Percentiles rank a stretch among this genome's conserved stretches.
phyloP scores from a whole-genome alignment of 2,329 filamentous ascomycete genomes.

The Leptographium procerum region DNA sequence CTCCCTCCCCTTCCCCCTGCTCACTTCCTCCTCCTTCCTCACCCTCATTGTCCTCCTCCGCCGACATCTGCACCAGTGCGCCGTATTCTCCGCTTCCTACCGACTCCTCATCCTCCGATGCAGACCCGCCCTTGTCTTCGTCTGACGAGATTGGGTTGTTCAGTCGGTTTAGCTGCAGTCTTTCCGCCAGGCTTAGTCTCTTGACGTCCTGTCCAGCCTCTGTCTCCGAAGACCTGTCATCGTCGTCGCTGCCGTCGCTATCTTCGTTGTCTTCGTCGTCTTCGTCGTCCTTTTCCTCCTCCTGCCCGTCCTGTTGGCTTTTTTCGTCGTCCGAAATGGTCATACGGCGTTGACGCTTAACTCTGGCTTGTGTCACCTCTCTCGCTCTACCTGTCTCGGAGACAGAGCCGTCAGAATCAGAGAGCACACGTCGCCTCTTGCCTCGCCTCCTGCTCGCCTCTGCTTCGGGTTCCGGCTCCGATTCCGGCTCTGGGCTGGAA shows the following conservation, averaged over 20 bases:
- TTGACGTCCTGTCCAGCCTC: not conserved
- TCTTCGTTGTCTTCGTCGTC: not conserved
- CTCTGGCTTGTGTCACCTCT: not conserved
- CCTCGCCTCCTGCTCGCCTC: not conserved
- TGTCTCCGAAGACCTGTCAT: not conserved
- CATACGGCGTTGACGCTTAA: not conserved
- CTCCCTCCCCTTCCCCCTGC: not conserved
- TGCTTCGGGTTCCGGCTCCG: not conserved
- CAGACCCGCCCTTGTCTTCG: not conserved
- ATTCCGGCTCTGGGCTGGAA: slow-evolving; percentile 7
- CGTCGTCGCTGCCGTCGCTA: not conserved
- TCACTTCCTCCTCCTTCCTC: not conserved
- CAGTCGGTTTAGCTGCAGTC: slow-evolving; percentile 1
- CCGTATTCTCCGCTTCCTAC: not conserved
- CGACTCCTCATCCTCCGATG: not conserved
- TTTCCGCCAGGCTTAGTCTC: slow-evolving; percentile 6
- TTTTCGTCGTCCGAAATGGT: not conserved
- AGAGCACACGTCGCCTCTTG: slow-evolving; percentile 7
- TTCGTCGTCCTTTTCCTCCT: not conserved
- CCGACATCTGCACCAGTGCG: not conserved
- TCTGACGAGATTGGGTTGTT: slow-evolving; percentile 2
- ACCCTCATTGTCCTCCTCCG: not conserved
- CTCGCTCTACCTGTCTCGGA: not conserved
- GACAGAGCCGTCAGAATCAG: slow-evolving; percentile 8
- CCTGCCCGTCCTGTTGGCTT: not conserved